These are phyloP conservation scores for Populus pruinosa DNA, from an alignment of 345 rosid species.

Conservation along the genomic window DNA sequence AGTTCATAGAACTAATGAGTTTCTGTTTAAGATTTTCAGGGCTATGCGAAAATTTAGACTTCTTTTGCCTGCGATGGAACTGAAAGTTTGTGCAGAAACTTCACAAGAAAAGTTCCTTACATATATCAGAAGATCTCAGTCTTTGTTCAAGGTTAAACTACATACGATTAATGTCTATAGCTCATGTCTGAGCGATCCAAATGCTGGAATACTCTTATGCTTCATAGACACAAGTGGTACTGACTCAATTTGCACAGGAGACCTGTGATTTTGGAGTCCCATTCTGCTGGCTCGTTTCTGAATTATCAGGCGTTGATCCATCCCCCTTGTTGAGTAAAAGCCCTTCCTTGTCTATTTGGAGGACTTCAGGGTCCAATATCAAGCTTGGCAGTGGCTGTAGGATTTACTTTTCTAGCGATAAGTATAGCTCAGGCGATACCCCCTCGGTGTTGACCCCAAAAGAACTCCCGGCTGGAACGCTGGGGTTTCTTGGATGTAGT, in stretches of 20 bases:
- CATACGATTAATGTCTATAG: constrained; percentile 65
- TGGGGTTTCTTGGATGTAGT: constrained; percentile 78
- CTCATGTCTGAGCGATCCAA: constrained; percentile 56
- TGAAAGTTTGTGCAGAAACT: constrained; percentile 32
- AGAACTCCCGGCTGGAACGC: constrained; percentile 71
- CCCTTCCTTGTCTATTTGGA: constrained; percentile 13
- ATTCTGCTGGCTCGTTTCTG: constrained; percentile 36
- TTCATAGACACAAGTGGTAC: constrained; percentile 58
- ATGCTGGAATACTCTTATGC: constrained; percentile 64
- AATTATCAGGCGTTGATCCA: constrained; percentile 38
- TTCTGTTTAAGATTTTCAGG: constrained; percentile 64
- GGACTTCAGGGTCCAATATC: constrained; percentile 45
- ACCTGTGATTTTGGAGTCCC: constrained; percentile 38
- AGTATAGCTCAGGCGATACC: constrained; percentile 38
- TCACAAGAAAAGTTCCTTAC: constrained; percentile 20
- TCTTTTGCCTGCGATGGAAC: constrained; percentile 54
- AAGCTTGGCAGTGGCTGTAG: constrained; percentile 46
- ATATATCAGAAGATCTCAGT: constrained; percentile 29
- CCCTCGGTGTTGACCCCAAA: constrained; percentile 40
- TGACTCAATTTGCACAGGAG: constrained; percentile 65
- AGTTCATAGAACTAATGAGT: neutral
- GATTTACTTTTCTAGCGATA: constrained; percentile 35
- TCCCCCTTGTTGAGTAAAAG: constrained; percentile 25
- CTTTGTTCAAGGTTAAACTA: constrained; percentile 59
- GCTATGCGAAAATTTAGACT: constrained; percentile 62